Evolutionary conservation across 164 flowering plant genomes (phyloP).

Genomic region (Kingdonia uniflora): DNA sequence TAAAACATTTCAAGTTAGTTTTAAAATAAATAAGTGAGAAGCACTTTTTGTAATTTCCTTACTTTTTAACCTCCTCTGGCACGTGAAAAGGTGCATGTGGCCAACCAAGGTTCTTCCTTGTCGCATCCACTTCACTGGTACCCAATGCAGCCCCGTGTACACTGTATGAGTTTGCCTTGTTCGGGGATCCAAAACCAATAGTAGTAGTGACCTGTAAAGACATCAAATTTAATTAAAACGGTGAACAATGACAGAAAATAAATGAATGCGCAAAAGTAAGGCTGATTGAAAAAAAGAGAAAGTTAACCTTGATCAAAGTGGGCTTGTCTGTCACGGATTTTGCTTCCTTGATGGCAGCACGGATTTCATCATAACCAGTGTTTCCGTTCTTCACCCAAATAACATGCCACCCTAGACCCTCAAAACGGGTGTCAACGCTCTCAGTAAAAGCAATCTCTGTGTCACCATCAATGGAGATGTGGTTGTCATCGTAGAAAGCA

Average conservation of each 20-base stretch:
- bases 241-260: neutral
- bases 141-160: slow-evolving; percentile 95
- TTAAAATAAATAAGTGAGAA: neutral
- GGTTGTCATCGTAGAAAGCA: slow-evolving; percentile 96
- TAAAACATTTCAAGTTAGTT: neutral
- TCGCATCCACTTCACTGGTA: slow-evolving; percentile 94
- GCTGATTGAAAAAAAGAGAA: neutral
- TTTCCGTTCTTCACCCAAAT: slow-evolving; percentile 98
- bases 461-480: slow-evolving; percentile 95
- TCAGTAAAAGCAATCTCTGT: slow-evolving; percentile 96
- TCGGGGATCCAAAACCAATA: slow-evolving; percentile 96
- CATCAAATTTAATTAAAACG: slow-evolving; percentile 2
- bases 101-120: slow-evolving; percentile 92
- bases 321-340: slow-evolving; percentile 89
- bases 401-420: slow-evolving; percentile 97
- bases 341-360: slow-evolving; percentile 94
- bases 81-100: slow-evolving; percentile 91
- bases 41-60: slow-evolving; percentile 8
- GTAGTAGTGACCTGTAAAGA: slow-evolving; percentile 79
- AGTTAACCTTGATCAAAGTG: slow-evolving; percentile 80
- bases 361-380: slow-evolving; percentile 90
- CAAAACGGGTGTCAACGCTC: slow-evolving; percentile 74
- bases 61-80: slow-evolving; percentile 90
- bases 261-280: neutral
- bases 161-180: slow-evolving; percentile 92